Evolutionary conservation across 1,284 basidiomycete species (phyloP).

Genomic region (Gomphus bonarii): DNA sequence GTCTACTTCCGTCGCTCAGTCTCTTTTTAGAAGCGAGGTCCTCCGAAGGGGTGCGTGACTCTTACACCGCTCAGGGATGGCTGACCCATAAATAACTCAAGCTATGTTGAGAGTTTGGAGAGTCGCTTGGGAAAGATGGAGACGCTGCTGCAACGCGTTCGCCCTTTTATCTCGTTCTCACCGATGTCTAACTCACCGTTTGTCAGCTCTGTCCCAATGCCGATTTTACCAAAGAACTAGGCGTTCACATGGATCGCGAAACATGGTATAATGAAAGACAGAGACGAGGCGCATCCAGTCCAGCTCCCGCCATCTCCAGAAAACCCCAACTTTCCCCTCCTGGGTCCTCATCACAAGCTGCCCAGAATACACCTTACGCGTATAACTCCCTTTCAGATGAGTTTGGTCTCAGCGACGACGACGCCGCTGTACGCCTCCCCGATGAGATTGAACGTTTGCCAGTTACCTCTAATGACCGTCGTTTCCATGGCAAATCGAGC

Average conservation of each 20-base stretch:
- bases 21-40: conserved; percentile 58
- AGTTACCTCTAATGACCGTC: conserved; percentile 26
- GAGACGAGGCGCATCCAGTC: conserved; percentile 8
- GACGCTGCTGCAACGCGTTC: conserved; percentile 46
- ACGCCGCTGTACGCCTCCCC: conserved; percentile 23
- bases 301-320: conserved; percentile 2
- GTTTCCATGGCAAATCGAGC: conserved; percentile 69
- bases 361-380: neutral
- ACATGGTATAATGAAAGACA: conserved; percentile 26
- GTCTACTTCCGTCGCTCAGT: conserved; percentile 14
- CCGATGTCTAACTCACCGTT: neutral
- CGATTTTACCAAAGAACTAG: conserved; percentile 39
- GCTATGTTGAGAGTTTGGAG: conserved; percentile 67
- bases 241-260: conserved; percentile 35
- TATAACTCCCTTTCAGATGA: neutral
- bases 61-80: neutral
- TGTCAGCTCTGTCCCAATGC: conserved; percentile 38
- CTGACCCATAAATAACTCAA: conserved; percentile 18
- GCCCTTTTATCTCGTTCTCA: conserved; percentile 15
- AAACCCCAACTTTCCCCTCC: neutral
- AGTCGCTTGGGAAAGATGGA: conserved; percentile 64
- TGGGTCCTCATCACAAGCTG: neutral
- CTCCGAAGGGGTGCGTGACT: conserved; percentile 64
- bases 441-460: conserved; percentile 28
- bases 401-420: conserved; percentile 23